Base-by-base conservation (phyloP, 2,329 filamentous ascomycete genomes). In the Ceratocystiopsis sp. region DNA sequence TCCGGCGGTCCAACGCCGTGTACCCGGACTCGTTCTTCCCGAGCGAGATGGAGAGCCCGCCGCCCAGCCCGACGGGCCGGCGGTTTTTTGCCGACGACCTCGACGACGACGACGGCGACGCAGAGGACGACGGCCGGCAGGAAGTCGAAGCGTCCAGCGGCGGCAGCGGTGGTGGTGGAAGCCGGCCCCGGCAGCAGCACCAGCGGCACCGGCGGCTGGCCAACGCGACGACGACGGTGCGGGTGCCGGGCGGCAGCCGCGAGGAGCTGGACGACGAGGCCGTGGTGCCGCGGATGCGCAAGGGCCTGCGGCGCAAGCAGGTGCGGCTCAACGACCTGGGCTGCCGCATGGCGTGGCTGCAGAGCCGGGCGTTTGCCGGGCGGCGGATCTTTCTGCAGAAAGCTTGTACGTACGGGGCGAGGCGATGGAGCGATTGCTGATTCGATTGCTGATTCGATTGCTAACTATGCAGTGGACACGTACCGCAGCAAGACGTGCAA, bases 311-410 rank as follows among this genome's bases (percentile, higher is more conserved):
- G 41, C 73, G 70, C 41, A 91, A 84, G 63, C 89, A 96, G 58
- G 78, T 91, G n/a, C 75, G 84, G 40, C 65, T 96, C 48, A 96
- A 96, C 57, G 87, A 96, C 56, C 65, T 96, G 38, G 89, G 86
- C 3, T 93, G 93, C 59, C 77, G 89, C 39, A 93, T 98, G 83
- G 87, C 84, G 40, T 98, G 91, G 89, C 79, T 87, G 43, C 89
- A 96, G 64, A 91, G 86, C 58, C 73, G 89, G 54, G 84, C 89
- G 12, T 95, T 96, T 65, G 80, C 86, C 1, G 83, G 81, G 13
- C 73, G 85, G 52, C 85, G 80, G 36, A 69, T 94, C 40, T 95
- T 95, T 60, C 66, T 95, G 54, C 89, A 95, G 60, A 78, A 85
- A 68, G 87, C 87, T 53, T 66, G 87, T 94, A 67, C 77, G 86